A percentile compares a stretch with the other conserved stretches of the same genome.
Evolutionary conservation across 768 basidiomycete species (phyloP).

Genomic region (Daedalea quercina): DNA sequence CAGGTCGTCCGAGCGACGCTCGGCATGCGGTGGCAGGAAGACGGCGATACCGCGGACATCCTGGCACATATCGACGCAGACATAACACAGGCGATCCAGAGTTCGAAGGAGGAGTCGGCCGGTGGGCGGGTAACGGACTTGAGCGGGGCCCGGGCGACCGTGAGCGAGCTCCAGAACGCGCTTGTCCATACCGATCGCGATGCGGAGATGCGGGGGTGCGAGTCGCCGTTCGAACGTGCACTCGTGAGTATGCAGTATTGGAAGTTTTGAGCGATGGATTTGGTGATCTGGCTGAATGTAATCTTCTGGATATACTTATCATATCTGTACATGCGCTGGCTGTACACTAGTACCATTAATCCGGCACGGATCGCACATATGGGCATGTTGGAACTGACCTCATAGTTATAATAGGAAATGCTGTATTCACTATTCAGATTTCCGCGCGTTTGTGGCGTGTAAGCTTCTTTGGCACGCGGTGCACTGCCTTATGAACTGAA

Average conservation of each 20-base stretch:
- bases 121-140: constrained; percentile 45
- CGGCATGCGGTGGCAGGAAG: constrained; percentile 55
- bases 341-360: too few species aligned
- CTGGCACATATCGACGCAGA: constrained; percentile 68
- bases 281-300: not conserved
- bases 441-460: too few species aligned
- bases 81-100: constrained; percentile 77
- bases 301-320: too few species aligned
- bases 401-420: too few species aligned
- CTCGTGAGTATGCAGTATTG: constrained; percentile 50
- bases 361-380: too few species aligned
- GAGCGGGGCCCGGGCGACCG: constrained; percentile 37
- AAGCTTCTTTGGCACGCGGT: not conserved
- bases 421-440: too few species aligned
- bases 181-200: constrained; percentile 49
- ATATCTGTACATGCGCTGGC: too few species aligned
- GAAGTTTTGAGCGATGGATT: constrained; percentile 33
- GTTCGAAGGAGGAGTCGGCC: constrained; percentile 67
- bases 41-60: constrained; percentile 47
- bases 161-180: constrained; percentile 41
- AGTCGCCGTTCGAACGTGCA: constrained; percentile 72
- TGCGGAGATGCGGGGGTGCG: constrained; percentile 58
- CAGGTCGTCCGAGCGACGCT: constrained; percentile 53
- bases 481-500: not conserved
- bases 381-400: too few species aligned